phyloP scores from a whole-genome alignment of 2,329 filamentous ascomycete genomes.

The Eurotiales sp. region DNA sequence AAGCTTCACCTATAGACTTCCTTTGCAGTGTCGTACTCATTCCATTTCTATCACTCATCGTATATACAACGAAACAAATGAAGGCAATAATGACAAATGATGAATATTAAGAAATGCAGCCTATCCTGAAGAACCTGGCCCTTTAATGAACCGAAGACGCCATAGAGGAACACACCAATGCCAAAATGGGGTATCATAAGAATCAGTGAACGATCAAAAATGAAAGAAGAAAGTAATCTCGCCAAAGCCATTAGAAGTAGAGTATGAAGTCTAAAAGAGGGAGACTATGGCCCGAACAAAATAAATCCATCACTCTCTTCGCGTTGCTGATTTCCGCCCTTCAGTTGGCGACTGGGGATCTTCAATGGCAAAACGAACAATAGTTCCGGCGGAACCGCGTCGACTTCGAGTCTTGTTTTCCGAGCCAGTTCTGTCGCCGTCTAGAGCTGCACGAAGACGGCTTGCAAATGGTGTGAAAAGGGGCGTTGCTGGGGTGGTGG shows the following conservation, averaged over 20 bases:
- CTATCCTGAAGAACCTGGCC: too few relatives aligned
- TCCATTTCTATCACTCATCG: neutral
- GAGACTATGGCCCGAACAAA: too few relatives aligned
- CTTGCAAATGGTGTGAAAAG: constrained; percentile 42
- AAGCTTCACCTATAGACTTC: too few relatives aligned
- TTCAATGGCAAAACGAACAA: constrained; percentile 40
- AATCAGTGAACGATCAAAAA: constrained; percentile 11
- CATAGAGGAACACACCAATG: neutral
- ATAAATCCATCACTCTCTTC: constrained; percentile 23
- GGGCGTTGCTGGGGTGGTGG: constrained; percentile 45
- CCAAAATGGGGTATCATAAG: constrained; percentile 10
- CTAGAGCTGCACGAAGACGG: constrained; percentile 28
- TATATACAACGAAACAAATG: neutral
- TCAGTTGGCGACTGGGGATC: constrained; percentile 40
- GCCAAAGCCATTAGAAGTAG: constrained; percentile 8
- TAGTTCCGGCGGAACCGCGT: constrained; percentile 25
- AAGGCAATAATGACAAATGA: neutral
- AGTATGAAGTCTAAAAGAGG: neutral
- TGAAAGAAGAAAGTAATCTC: constrained; percentile 8
- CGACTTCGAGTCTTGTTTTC: constrained; percentile 18
- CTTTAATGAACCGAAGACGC: neutral
- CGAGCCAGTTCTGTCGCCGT: constrained; percentile 16
- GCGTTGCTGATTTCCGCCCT: constrained; percentile 34
- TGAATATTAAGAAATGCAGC: neutral
- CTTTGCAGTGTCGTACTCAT: too few relatives aligned